These are phyloP conservation scores for Paramyrothecium sp. DNA, from an alignment of 2,329 filamentous ascomycete genomes.

Conservation along the genomic window DNA sequence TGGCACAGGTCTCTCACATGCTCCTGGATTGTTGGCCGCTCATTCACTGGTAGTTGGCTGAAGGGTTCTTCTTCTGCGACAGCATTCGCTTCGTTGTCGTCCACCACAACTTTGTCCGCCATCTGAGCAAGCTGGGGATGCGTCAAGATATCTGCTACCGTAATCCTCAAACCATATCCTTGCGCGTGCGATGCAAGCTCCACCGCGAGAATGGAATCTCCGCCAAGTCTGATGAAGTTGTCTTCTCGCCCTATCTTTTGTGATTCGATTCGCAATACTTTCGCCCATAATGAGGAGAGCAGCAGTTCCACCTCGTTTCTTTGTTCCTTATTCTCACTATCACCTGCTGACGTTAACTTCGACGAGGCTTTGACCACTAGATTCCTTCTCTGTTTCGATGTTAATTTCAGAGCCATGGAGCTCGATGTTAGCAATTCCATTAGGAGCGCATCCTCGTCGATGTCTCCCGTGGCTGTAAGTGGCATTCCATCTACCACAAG, in stretches of 20 bases:
- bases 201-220: slow-evolving; percentile 47
- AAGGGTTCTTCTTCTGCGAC: background rate
- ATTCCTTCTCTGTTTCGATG: background rate
- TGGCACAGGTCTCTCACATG: background rate
- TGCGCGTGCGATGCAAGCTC: slow-evolving; percentile 38
- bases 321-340: slow-evolving; percentile 10
- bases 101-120: slow-evolving; percentile 21
- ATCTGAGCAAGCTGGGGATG: slow-evolving; percentile 39
- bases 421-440: background rate
- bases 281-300: slow-evolving; percentile 28
- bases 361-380: background rate
- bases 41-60: background rate
- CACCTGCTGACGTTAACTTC: background rate
- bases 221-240: slow-evolving; percentile 41
- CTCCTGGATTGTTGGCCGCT: background rate
- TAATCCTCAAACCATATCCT: slow-evolving; percentile 29
- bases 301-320: slow-evolving; percentile 31
- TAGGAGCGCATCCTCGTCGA: background rate
- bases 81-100: background rate
- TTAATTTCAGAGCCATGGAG: background rate
- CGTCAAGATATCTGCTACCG: slow-evolving; percentile 38
- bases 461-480: background rate
- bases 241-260: slow-evolving; percentile 26
- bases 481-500: background rate
- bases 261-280: slow-evolving; percentile 25